phyloP scores from a whole-genome alignment of 306 rosid species.

The Canavalia ensiformis region DNA sequence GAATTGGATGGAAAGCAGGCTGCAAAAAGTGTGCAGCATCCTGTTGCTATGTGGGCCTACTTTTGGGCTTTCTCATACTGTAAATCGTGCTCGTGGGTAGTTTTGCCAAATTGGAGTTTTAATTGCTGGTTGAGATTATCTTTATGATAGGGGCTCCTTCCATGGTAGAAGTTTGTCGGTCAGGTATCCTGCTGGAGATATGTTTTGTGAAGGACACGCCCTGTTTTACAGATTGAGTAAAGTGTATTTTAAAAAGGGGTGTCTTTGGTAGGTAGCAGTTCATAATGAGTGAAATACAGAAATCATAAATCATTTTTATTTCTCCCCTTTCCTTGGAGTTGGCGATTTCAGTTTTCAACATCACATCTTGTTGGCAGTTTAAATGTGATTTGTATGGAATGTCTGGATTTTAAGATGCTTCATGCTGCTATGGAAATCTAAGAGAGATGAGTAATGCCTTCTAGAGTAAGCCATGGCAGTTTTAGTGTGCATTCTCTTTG shows the following conservation, averaged over 20 bases:
- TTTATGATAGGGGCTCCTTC: background rate
- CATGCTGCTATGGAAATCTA: background rate
- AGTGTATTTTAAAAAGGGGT: background rate
- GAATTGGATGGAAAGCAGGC: conserved; percentile 1
- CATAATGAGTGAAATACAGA: background rate
- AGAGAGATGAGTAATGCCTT: background rate
- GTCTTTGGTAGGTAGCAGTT: conserved; percentile 13
- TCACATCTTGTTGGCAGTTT: background rate
- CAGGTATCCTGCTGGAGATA: background rate
- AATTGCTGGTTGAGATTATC: conserved; percentile 8
- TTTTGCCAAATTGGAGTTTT: background rate
- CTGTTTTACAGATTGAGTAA: background rate
- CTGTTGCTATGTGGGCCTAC: background rate
- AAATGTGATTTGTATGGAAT: background rate
- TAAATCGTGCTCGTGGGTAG: background rate
- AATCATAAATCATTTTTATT: background rate
- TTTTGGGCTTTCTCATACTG: background rate
- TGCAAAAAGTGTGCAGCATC: background rate
- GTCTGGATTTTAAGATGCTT: background rate
- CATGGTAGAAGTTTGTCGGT: conserved; percentile 9
- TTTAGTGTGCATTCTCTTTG: background rate
- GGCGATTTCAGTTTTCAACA: background rate
- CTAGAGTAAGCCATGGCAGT: background rate
- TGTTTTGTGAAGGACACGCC: conserved; percentile 11
- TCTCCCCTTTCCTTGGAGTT: background rate